phyloP scores from a whole-genome alignment of 331 rosid species.

The Prunus yedoensis region DNA sequence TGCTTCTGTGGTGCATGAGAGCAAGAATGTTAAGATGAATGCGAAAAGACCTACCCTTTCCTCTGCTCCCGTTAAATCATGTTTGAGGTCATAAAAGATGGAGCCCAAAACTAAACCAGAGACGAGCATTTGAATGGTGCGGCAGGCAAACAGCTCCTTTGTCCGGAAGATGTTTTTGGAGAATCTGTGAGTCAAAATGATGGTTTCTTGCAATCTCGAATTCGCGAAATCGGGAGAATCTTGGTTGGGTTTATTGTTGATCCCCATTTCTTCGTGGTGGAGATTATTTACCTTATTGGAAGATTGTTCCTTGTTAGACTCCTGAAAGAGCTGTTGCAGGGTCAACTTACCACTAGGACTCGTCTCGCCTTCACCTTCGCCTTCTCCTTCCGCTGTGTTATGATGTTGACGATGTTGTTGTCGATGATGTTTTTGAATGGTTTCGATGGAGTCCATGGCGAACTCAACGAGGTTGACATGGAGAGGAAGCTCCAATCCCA shows the following conservation, averaged over 20 bases:
- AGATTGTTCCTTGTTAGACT: constrained; percentile 40
- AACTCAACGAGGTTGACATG: constrained; percentile 82
- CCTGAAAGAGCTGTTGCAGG: constrained; percentile 89
- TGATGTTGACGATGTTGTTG: constrained; percentile 20
- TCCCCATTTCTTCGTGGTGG: not conserved
- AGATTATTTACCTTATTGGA: constrained; percentile 34
- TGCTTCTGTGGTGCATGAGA: constrained; percentile 85
- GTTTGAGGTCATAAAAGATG: constrained; percentile 74
- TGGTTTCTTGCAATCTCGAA: constrained; percentile 69
- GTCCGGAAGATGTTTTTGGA: constrained; percentile 86
- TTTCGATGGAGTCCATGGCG: constrained; percentile 80
- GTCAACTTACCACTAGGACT: constrained; percentile 61
- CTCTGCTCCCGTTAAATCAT: constrained; percentile 56
- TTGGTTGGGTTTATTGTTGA: not conserved
- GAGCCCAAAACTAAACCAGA: constrained; percentile 86
- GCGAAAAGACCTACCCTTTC: constrained; percentile 96
- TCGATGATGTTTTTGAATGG: constrained; percentile 47
- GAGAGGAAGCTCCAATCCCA: constrained; percentile 84
- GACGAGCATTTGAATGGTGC: constrained; percentile 86
- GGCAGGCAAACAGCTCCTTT: constrained; percentile 84
- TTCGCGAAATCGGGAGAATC: constrained; percentile 58
- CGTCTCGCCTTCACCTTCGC: constrained; percentile 14
- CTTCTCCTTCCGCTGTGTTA: too few species aligned
- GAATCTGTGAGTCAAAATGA: constrained; percentile 88
- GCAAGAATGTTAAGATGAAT: constrained; percentile 68